These are phyloP conservation scores for Sugiyamaella smithiae DNA, from an alignment of 805 yeast species.

Conservation along the genomic window DNA sequence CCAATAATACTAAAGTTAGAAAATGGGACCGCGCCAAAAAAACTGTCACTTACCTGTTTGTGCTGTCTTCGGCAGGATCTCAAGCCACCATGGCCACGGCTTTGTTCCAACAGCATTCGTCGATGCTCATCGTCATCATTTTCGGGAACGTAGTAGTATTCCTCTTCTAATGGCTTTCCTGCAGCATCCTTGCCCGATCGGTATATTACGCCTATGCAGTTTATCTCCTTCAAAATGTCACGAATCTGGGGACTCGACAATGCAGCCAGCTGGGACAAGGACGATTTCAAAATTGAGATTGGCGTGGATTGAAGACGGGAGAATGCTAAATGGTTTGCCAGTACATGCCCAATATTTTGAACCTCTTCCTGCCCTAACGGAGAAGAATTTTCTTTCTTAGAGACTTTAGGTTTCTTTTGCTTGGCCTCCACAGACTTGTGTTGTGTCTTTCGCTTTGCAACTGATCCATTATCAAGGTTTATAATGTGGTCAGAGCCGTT, in stretches of 20 bases:
- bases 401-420: not conserved
- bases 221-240: slow-evolving; percentile 42
- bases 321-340: slow-evolving; percentile 84
- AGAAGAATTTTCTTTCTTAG: not conserved
- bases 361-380: slow-evolving; percentile 23
- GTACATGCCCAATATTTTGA: slow-evolving; percentile 57
- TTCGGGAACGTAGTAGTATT: slow-evolving; percentile 86
- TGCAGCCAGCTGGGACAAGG: slow-evolving; percentile 51
- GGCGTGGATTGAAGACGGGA: slow-evolving; percentile 88
- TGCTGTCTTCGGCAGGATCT: slow-evolving; percentile 91
- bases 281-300: slow-evolving; percentile 61
- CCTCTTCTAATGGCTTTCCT: slow-evolving; percentile 90
- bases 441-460: slow-evolving; percentile 29
- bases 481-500: slow-evolving; percentile 29
- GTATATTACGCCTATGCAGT: slow-evolving; percentile 80
- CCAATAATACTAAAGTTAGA: slow-evolving; percentile 24
- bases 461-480: too few relatives aligned
- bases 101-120: slow-evolving; percentile 62
- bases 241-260: slow-evolving; percentile 38
- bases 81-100: slow-evolving; percentile 77
- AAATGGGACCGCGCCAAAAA: slow-evolving; percentile 3
- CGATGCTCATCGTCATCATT: slow-evolving; percentile 72
- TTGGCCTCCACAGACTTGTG: not conserved
- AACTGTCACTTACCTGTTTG: slow-evolving; percentile 51
- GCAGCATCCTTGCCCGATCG: slow-evolving; percentile 95